A percentile compares a stretch with the other conserved stretches of the same genome.
These are phyloP conservation scores for Pseudevernia furfuracea DNA, from an alignment of 495 filamentous ascomycete species.

Conservation along the genomic window DNA sequence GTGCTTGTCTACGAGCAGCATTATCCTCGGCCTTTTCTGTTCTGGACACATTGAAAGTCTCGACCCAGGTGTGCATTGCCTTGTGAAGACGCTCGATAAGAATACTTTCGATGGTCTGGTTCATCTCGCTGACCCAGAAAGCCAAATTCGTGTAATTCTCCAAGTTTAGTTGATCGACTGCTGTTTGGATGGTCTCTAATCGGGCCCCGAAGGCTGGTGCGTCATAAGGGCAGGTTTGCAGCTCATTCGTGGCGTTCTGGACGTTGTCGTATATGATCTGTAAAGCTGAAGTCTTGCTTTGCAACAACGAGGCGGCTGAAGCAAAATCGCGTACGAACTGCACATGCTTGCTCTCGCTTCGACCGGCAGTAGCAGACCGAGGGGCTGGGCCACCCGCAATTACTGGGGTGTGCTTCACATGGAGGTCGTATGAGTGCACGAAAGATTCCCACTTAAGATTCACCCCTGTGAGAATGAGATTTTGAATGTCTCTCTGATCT, in stretches of 20 bases:
- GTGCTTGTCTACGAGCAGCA: slow-evolving; percentile 32
- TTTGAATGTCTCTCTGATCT: slow-evolving; percentile 80
- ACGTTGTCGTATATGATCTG: slow-evolving; percentile 72
- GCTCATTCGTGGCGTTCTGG: slow-evolving; percentile 69
- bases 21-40: slow-evolving; percentile 38
- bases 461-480: slow-evolving; percentile 73
- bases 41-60: slow-evolving; percentile 61
- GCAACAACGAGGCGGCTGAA: slow-evolving; percentile 70
- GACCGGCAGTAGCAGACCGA: slow-evolving; percentile 46
- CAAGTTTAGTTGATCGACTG: slow-evolving; percentile 90
- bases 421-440: slow-evolving; percentile 89
- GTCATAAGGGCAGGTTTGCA: slow-evolving; percentile 81
- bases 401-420: slow-evolving; percentile 62
- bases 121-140: slow-evolving; percentile 80
- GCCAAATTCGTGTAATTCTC: slow-evolving; percentile 89
- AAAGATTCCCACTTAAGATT: slow-evolving; percentile 94
- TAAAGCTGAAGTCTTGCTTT: slow-evolving; percentile 73
- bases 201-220: slow-evolving; percentile 63
- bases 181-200: slow-evolving; percentile 75
- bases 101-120: slow-evolving; percentile 69
- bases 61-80: slow-evolving; percentile 77
- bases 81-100: slow-evolving; percentile 68
- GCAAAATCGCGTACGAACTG: slow-evolving; percentile 94
- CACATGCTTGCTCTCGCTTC: slow-evolving; percentile 83
- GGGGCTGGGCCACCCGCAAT: slow-evolving; percentile 33